Base-by-base conservation (phyloP, 768 basidiomycete genomes). In the Rhizopogon vesiculosus region DNA sequence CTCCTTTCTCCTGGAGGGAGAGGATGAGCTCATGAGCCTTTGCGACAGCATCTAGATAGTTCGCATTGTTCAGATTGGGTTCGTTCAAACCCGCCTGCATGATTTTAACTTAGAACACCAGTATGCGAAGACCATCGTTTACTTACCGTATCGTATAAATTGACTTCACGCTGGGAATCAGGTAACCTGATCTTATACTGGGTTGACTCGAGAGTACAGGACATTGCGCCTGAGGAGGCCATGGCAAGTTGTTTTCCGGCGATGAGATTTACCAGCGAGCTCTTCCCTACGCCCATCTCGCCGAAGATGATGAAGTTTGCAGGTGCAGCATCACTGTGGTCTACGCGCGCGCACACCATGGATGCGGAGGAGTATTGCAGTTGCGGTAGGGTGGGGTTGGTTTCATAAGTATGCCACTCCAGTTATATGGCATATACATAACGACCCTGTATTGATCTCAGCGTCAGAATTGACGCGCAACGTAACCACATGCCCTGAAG, bases 1-100 rank as follows among this genome's bases (percentile, higher is more conserved):
- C 76, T 28, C 64, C 71, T 3, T 58, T 59, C 31, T 48, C 51
- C 16, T 70, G 61, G 28, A 78, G 66, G 1, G 56, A 58, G 39
- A 65, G 64, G 59, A 79, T 62, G 13, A 79, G 52, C 38, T 45
- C 55, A 19, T 73, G 66, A 6, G 70, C 67, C 42, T 71, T 57
- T 41, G 62, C 64, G 41, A 72, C 60, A 5, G 68, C 62, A 13
- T 60, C 58, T 41, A 62, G 61, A 45, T 64, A 70, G 28, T 61
- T 13, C 31, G 46, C 28, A 44, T 70, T 60, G 1, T 62, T 68
- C 53, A 65, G 62, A 19, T 63, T 56, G 42, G 66, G 62, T n/a
- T 67, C 69, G 49, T 72, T 65, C 19, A 72, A 61, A 29, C 72
- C 70, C 31, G n/a, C 46, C 46, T 48, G 13, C 1, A 15, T n/a